Percentiles rank a stretch among this genome's conserved stretches.
phyloP scores from a whole-genome alignment of 148 eudicot species.

The Hydrangea macrophylla region DNA sequence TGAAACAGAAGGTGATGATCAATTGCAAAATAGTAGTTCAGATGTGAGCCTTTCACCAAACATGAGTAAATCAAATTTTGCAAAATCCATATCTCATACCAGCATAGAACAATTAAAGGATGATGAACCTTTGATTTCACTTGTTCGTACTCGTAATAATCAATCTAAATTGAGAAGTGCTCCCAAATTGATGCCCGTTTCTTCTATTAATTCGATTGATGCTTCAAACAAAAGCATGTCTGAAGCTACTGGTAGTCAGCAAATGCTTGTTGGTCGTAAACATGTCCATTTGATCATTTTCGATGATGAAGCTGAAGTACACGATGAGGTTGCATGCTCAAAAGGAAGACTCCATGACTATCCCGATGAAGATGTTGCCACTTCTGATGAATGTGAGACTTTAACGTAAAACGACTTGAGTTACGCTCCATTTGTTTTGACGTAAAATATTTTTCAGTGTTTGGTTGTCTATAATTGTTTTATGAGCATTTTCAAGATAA shows the following conservation, averaged over 20 bases:
- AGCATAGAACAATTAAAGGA: conserved; percentile 35
- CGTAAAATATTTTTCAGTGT: no score
- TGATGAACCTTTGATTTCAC: conserved; percentile 50
- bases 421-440: background rate
- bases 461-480: no score
- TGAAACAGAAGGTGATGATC: conserved; percentile 62
- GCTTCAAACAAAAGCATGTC: conserved; percentile 35
- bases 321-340: conserved; percentile 36
- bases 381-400: conserved; percentile 63
- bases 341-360: conserved; percentile 24
- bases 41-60: conserved; percentile 39
- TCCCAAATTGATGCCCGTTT: conserved; percentile 13
- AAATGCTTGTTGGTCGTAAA: conserved; percentile 50
- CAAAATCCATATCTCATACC: conserved; percentile 23
- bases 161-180: conserved; percentile 29
- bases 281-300: conserved; percentile 72
- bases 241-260: conserved; percentile 46
- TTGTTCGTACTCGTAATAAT: conserved; percentile 28
- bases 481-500: no score
- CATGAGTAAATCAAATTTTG: conserved; percentile 22
- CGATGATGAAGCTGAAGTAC: conserved; percentile 70
- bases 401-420: background rate
- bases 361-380: conserved; percentile 52
- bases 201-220: conserved; percentile 28
- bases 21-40: conserved; percentile 30